Evolutionary conservation across 371 early-diverging fungal genomes (phyloP).

Genomic region (Mortierella sp.): DNA sequence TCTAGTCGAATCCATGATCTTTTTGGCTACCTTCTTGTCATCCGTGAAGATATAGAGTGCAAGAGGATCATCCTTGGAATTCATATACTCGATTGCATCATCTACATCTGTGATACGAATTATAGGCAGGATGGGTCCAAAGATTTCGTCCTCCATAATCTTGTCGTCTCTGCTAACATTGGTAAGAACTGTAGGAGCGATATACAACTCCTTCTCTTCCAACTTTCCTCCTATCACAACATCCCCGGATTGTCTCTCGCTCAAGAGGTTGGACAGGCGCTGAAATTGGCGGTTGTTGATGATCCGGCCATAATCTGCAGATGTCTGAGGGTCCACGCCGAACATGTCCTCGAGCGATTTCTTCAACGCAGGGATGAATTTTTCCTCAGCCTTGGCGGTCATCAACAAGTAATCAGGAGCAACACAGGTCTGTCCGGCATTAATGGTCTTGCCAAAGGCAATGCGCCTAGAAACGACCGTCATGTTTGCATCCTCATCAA

Average conservation of each 20-base stretch:
- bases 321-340: slow-evolving; percentile 62
- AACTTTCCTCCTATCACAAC: slow-evolving; percentile 65
- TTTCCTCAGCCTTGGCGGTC: slow-evolving; percentile 61
- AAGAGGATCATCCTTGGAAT: slow-evolving; percentile 74
- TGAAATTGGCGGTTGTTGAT: slow-evolving; percentile 78
- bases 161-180: slow-evolving; percentile 63
- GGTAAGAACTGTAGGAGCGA: slow-evolving; percentile 75
- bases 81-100: slow-evolving; percentile 79
- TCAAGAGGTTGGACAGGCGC: slow-evolving; percentile 73
- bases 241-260: slow-evolving; percentile 61
- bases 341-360: slow-evolving; percentile 64
- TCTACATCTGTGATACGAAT: slow-evolving; percentile 75
- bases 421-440: slow-evolving; percentile 92
- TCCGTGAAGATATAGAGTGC: slow-evolving; percentile 69
- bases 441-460: slow-evolving; percentile 85
- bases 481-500: slow-evolving; percentile 76
- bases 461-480: slow-evolving; percentile 78
- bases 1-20: slow-evolving; percentile 70
- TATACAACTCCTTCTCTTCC: slow-evolving; percentile 68
- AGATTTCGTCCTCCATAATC: slow-evolving; percentile 83
- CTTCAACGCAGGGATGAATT: slow-evolving; percentile 65
- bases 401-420: slow-evolving; percentile 89
- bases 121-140: slow-evolving; percentile 92
- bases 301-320: slow-evolving; percentile 75
- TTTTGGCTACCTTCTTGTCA: slow-evolving; percentile 45